phyloP scores from a whole-genome alignment of 208 protist genomes.

The Crithidia bombi region DNA sequence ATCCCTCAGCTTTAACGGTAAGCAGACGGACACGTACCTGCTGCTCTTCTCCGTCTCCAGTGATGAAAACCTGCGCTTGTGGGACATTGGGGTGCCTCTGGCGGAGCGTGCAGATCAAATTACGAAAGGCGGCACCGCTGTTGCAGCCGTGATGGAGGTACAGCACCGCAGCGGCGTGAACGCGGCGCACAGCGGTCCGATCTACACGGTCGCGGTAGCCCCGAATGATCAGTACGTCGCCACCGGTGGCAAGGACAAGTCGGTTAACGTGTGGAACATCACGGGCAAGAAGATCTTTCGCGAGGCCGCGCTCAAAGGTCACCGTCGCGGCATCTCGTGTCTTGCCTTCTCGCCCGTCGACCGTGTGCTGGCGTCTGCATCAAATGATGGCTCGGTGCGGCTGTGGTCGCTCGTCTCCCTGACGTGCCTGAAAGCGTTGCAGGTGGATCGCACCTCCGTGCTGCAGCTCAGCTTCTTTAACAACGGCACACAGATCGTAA shows the following conservation, averaged over 20 bases:
- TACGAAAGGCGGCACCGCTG: not conserved
- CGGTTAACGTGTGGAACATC: slow-evolving; percentile 81
- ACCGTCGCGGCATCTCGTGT: slow-evolving; percentile 80
- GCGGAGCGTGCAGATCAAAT: slow-evolving; percentile 19
- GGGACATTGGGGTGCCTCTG: slow-evolving; percentile 66
- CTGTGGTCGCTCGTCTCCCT: slow-evolving; percentile 89
- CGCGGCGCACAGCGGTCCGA: slow-evolving; percentile 74
- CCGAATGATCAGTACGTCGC: slow-evolving; percentile 92
- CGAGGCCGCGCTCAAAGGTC: slow-evolving; percentile 79
- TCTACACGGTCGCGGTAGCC: slow-evolving; percentile 79
- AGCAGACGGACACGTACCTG: slow-evolving; percentile 64
- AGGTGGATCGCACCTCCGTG: slow-evolving; percentile 78
- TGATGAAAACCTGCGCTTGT: slow-evolving; percentile 87
- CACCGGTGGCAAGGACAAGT: slow-evolving; percentile 91
- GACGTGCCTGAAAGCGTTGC: slow-evolving; percentile 84
- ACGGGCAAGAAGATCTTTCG: slow-evolving; percentile 81
- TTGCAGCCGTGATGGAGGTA: slow-evolving; percentile 25
- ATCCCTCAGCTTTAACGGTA: slow-evolving; percentile 71
- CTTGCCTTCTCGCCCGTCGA: slow-evolving; percentile 85
- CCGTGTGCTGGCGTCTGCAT: slow-evolving; percentile 83
- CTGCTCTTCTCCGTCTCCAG: slow-evolving; percentile 78
- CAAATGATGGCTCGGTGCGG: slow-evolving; percentile 87
- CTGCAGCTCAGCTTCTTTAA: slow-evolving; percentile 91
- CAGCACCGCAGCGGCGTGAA: slow-evolving; percentile 72
- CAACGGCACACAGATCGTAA: slow-evolving; percentile 83